Evolutionary conservation across 306 rosid genomes (phyloP).

Genomic region (Cucurbita ficifolia): DNA sequence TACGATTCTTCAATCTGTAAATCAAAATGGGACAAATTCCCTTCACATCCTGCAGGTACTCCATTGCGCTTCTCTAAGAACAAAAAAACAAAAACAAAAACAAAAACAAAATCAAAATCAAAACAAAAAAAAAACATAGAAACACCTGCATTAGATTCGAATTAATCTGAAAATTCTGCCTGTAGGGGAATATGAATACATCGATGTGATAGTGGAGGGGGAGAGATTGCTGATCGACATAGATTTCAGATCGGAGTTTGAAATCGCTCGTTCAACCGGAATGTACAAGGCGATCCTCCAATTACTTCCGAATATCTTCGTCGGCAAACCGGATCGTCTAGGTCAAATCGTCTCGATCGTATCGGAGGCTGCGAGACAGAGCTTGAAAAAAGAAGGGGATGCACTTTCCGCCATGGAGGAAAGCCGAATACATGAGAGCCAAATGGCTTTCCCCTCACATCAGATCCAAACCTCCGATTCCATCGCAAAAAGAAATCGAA

Average conservation of each 20-base stretch:
- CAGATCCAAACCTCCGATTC: conserved; percentile 13
- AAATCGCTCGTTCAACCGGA: conserved; percentile 82
- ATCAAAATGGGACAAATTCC: conserved; percentile 81
- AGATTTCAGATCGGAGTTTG: conserved; percentile 89
- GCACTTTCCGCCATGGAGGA: conserved; percentile 96
- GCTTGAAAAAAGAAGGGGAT: conserved; percentile 88
- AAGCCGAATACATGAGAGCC: conserved; percentile 74
- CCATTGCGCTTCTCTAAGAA: neutral
- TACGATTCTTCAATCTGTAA: conserved; percentile 72
- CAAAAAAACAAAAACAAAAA: too few species aligned
- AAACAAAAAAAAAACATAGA: neutral
- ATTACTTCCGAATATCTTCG: conserved; percentile 61
- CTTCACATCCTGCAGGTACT: conserved; percentile 66
- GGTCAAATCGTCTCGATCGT: conserved; percentile 50
- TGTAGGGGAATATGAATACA: conserved; percentile 88
- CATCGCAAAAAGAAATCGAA: conserved; percentile 3
- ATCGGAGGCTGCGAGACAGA: conserved; percentile 67
- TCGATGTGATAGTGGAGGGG: conserved; percentile 55
- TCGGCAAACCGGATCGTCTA: conserved; percentile 69
- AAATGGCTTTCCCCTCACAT: conserved; percentile 74
- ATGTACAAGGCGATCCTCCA: conserved; percentile 61
- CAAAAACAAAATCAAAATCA: neutral
- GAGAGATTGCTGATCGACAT: conserved; percentile 72
- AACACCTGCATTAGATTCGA: neutral
- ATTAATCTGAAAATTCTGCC: neutral